Percentiles rank a stretch among this genome's conserved stretches.
phyloP scores from a whole-genome alignment of 2,329 filamentous ascomycete species.

The Purpureocillium lavendulum region DNA sequence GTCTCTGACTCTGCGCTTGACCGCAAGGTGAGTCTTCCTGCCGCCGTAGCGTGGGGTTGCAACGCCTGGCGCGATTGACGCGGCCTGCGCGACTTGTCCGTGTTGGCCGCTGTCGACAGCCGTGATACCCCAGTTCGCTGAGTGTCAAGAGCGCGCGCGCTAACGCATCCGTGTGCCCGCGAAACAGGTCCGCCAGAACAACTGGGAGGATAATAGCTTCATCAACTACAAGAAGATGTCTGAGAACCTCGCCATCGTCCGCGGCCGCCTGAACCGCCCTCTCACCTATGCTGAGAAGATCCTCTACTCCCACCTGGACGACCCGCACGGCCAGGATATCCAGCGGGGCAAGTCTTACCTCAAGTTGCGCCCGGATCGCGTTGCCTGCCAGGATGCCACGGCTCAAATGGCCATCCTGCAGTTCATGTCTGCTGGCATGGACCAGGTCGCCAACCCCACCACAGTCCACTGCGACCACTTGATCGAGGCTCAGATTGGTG shows the following conservation, averaged over 20 bases:
- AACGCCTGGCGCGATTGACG: background rate
- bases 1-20: constrained; percentile 79
- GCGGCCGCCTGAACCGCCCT: constrained; percentile 80
- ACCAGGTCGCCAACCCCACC: constrained; percentile 83
- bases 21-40: constrained; percentile 60
- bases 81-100: background rate
- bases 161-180: background rate
- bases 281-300: constrained; percentile 98
- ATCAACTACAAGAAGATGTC: constrained; percentile 99
- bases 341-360: constrained; percentile 93
- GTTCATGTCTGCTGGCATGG: constrained; percentile 99
- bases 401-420: constrained; percentile 99
- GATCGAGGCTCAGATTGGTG: constrained; percentile 94
- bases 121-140: background rate
- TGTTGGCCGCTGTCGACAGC: background rate
- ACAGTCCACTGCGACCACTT: constrained; percentile 99
- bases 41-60: background rate
- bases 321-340: constrained; percentile 92
- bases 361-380: constrained; percentile 92
- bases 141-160: background rate
- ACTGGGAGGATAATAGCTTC: constrained; percentile 90
- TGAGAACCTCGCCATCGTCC: constrained; percentile 90
- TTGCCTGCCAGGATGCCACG: constrained; percentile 98
- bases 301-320: constrained; percentile 96
- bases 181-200: constrained; percentile 78